Percentiles rank a stretch among this genome's conserved stretches.
Conservation (phyloP, 495 filamentous ascomycete genomes). For the Platismatia glauca region DNA sequence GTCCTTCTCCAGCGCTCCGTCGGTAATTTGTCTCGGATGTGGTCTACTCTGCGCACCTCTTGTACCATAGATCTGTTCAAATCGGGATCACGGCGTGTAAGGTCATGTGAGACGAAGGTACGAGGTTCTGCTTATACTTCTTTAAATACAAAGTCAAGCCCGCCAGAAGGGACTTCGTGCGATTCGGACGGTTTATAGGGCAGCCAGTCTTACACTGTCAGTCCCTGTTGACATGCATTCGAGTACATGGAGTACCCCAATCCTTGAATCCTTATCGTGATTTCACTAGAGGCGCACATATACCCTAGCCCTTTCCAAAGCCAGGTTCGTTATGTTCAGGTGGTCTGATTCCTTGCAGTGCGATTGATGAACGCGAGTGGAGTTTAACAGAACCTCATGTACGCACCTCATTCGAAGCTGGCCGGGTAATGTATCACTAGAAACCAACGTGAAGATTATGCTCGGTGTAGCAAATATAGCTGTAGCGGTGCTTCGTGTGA, state of each 20-base stretch:
- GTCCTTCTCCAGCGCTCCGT: conserved; percentile 5
- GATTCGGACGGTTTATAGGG: background rate
- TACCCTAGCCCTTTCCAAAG: background rate
- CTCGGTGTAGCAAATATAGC: too few species aligned
- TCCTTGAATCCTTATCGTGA: background rate
- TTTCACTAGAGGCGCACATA: background rate
- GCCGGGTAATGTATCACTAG: too few species aligned
- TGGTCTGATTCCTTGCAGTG: background rate
- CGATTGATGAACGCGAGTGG: background rate
- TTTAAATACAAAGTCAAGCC: conserved; percentile 6
- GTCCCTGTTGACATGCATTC: background rate
- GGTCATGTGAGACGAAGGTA: conserved; percentile 15
- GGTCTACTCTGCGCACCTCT: background rate
- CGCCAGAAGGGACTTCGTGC: conserved; percentile 2
- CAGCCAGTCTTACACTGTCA: background rate
- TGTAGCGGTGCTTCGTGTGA: too few species aligned
- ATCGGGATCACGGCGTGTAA: conserved; percentile 1
- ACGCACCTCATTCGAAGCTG: background rate
- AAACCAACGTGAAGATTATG: too few species aligned
- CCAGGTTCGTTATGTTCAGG: background rate
- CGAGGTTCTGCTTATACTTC: conserved; percentile 10
- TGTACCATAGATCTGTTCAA: background rate
- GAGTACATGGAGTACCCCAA: background rate
- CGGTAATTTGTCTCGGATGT: background rate
- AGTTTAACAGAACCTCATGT: background rate